phyloP scores from a whole-genome alignment of 805 yeast species.

The Kuraishia floccosa region DNA sequence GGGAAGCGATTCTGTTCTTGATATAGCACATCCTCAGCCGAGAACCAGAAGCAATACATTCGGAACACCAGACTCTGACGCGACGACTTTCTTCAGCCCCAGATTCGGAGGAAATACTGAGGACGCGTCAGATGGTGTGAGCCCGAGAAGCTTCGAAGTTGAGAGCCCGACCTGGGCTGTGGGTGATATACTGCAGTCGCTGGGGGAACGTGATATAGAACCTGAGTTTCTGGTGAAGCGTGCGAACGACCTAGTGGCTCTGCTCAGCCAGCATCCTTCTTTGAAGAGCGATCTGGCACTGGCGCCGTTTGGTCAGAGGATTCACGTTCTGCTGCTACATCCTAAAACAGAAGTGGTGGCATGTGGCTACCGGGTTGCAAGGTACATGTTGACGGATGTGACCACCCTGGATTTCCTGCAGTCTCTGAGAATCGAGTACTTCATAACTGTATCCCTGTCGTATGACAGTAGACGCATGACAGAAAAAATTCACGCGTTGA shows the following conservation, averaged over 20 bases:
- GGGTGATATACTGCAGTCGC: conserved; percentile 46
- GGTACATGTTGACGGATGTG: conserved; percentile 47
- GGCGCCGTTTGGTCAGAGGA: conserved; percentile 40
- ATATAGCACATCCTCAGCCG: too few species aligned
- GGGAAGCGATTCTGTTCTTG: too few species aligned
- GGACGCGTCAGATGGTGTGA: too few species aligned
- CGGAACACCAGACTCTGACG: too few species aligned
- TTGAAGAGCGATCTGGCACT: conserved; percentile 55
- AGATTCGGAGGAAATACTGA: too few species aligned
- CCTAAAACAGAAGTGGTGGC: conserved; percentile 53
- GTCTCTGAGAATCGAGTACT: conserved; percentile 45
- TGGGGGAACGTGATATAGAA: conserved; percentile 40
- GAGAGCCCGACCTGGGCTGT: conserved; percentile 48
- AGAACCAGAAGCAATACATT: too few species aligned
- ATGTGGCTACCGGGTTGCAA: conserved; percentile 63
- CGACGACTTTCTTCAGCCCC: too few species aligned
- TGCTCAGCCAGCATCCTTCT: conserved; percentile 46
- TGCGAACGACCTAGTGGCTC: conserved; percentile 53
- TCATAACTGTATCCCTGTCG: conserved; percentile 53
- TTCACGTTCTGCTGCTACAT: conserved; percentile 48
- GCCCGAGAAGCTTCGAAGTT: too few species aligned
- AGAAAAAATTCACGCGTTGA: conserved; percentile 73
- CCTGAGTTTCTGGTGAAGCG: conserved; percentile 39
- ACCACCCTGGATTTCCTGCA: conserved; percentile 44
- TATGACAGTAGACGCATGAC: conserved; percentile 31